Percentiles rank a stretch among this genome's conserved stretches.
phyloP scores from a whole-genome alignment of 176 grass and related monocot species.

The Carex parvula region DNA sequence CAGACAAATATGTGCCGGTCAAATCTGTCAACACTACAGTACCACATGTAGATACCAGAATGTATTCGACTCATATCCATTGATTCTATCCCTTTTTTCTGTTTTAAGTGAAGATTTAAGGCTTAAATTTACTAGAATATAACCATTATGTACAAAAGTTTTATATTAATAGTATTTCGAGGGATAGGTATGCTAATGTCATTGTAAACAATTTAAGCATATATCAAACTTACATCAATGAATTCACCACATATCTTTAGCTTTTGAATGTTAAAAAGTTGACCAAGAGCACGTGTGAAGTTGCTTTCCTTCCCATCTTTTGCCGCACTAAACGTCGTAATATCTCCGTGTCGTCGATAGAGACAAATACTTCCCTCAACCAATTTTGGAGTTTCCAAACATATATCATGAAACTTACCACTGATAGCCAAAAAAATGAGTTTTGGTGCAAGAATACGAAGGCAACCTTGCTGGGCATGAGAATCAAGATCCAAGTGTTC shows the following conservation, averaged over 20 bases:
- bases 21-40: not conserved
- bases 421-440: constrained; percentile 28
- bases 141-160: not conserved
- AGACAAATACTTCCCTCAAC: not conserved
- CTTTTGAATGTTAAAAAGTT: constrained; percentile 31
- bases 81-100: not conserved
- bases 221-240: constrained; percentile 28
- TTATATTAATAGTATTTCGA: no score
- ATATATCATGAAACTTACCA: constrained; percentile 30
- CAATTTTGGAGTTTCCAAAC: constrained; percentile 35
- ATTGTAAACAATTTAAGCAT: not conserved
- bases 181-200: not conserved
- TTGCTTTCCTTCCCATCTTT: constrained; percentile 15
- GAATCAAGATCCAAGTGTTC: constrained; percentile 26
- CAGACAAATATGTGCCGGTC: not conserved
- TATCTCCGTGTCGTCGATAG: not conserved
- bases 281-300: constrained; percentile 35
- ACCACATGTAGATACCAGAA: not conserved
- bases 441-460: constrained; percentile 43
- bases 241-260: constrained; percentile 18
- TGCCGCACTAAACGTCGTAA: not conserved
- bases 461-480: constrained; percentile 4
- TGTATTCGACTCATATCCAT: not conserved
- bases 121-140: not conserved
- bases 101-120: not conserved